A percentile compares a stretch with the other conserved stretches of the same genome.
Conservation (phyloP, 306 rosid species). For the Geum urbanum region DNA sequence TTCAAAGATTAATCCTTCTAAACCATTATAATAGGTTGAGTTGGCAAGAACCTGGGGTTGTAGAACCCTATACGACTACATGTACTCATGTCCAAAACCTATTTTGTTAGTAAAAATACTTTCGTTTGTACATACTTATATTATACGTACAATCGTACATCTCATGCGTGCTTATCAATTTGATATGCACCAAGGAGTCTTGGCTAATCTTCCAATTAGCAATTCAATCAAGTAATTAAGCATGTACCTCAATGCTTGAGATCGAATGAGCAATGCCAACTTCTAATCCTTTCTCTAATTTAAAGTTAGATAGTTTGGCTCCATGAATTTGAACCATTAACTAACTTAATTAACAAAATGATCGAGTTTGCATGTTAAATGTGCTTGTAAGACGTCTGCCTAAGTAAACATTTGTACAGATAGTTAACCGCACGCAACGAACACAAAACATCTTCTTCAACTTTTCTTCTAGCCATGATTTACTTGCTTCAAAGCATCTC, state of each 20-base stretch:
- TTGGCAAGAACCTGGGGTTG: too few relatives aligned
- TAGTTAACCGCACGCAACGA: constrained; percentile 13
- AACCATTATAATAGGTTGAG: too few relatives aligned
- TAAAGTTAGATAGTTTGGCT: constrained; percentile 6
- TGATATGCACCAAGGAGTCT: not conserved
- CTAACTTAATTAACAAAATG: not conserved
- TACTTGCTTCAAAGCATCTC: constrained; percentile 4
- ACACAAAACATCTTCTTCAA: not conserved
- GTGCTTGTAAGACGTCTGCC: not conserved
- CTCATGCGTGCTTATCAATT: too few relatives aligned
- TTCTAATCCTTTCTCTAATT: not conserved
- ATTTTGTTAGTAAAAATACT: too few relatives aligned
- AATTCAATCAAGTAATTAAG: not conserved
- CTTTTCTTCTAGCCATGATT: not conserved
- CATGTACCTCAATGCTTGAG: not conserved
- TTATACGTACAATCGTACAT: too few relatives aligned
- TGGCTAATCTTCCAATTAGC: not conserved
- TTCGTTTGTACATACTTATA: too few relatives aligned
- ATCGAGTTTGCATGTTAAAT: not conserved
- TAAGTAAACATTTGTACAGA: not conserved
- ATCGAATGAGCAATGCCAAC: not conserved
- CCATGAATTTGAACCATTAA: not conserved
- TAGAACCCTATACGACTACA: too few relatives aligned
- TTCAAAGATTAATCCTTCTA: not conserved
- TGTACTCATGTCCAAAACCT: too few relatives aligned